These are phyloP conservation scores for Fusarium succisae DNA, from an alignment of 2,329 filamentous ascomycete species.

Conservation along the genomic window DNA sequence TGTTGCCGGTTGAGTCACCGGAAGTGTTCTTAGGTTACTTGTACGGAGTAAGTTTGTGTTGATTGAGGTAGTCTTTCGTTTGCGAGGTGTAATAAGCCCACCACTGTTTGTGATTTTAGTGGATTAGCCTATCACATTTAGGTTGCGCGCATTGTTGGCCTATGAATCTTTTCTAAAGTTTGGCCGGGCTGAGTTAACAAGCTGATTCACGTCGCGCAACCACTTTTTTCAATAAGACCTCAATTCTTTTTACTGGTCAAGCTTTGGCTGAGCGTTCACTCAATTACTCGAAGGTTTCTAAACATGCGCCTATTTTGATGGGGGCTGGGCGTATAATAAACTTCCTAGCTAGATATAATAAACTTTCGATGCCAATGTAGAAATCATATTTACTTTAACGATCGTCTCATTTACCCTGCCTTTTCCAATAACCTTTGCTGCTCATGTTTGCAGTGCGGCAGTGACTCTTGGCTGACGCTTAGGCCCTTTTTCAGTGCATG, in stretches of 20 bases:
- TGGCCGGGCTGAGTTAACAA: accelerated
- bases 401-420: background rate
- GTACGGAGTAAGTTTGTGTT: background rate
- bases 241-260: background rate
- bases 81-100: background rate
- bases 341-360: accelerated
- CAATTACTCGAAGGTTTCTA: accelerated
- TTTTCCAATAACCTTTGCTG: background rate
- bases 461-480: background rate
- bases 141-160: background rate
- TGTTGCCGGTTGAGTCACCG: background rate
- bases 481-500: background rate
- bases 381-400: accelerated
- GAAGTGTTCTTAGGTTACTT: background rate
- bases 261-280: too few species aligned
- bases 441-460: background rate
- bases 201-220: accelerated
- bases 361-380: accelerated
- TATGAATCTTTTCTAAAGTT: too few species aligned
- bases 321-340: too few species aligned
- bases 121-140: background rate
- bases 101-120: background rate
- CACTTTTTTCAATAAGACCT: accelerated
- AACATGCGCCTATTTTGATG: background rate
- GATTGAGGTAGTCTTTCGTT: background rate